Evolutionary conservation across 2,329 filamentous ascomycete species (phyloP), one percentile per base, ranked within the genome.

Genomic region (Cladosporium velox): DNA sequence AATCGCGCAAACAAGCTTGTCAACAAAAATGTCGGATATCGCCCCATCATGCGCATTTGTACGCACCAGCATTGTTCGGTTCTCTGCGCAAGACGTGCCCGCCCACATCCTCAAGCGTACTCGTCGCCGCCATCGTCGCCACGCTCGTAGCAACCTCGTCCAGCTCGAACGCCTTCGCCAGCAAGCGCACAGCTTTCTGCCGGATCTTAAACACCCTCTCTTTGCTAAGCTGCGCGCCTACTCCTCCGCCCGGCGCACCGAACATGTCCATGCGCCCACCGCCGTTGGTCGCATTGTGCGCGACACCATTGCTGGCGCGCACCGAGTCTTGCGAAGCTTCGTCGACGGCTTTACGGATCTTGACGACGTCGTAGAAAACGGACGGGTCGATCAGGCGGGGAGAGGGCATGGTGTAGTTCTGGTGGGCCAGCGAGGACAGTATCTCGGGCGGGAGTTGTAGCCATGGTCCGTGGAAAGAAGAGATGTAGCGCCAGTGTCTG

Each of bases 401-500:
- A 32, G 88, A 87, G 18, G 90, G 89, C 70, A 90, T 88, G 70
- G 90, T 88, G 80, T 90, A 93, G 79, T 94, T 95, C 76, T 87
- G 88, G 79, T 92, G 88, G 64, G 91, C 91, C 60, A 95, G 85
- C 59, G 86, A 88, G 77, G 93, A 90, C 78, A 96, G 88, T 65
- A 93, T 86, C 77, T 94, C 91, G 69, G 88, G 86, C 24, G 91
- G 90, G 65, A 94, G 83, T 77, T 92, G 89, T 15, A 93, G 86
- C 92, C 92, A 95, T 71, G 91, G 88, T 28, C 91, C 92, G 75
- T 93, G 89, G 74, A 91, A 95, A 32, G 89, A 90, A 26, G 91
- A 93, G 67, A 95, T 93, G 77, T 92, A 92, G 69, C 88, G 86
- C 91, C 91, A 94, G 80, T 94, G 91, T 77, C 91, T 94, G 65